These are phyloP conservation scores for Collybiopsis confluens DNA, from an alignment of 768 basidiomycete genomes.

Conservation along the genomic window DNA sequence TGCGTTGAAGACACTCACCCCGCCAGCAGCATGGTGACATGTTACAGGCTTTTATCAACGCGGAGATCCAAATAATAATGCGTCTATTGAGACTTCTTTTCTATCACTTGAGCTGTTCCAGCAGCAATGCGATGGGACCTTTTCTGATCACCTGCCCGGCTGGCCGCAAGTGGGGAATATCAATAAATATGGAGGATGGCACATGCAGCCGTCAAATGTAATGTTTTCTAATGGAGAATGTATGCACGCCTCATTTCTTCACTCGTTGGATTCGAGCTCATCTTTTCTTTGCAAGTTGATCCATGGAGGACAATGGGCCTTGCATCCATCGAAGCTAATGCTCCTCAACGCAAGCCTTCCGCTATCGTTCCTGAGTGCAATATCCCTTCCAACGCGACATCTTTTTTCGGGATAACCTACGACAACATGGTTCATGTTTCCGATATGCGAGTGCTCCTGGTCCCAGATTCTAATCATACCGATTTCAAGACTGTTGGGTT, in stretches of 20 bases:
- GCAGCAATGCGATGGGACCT: conserved; percentile 36
- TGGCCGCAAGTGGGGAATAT: conserved; percentile 39
- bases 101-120: conserved; percentile 42
- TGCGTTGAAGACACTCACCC: conserved; percentile 9
- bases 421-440: conserved; percentile 46
- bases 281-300: conserved; percentile 31
- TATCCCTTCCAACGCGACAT: conserved; percentile 22
- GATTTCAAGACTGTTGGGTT: conserved; percentile 47
- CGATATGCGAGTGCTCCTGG: conserved; percentile 43
- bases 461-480: conserved; percentile 43
- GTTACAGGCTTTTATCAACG: conserved; percentile 41
- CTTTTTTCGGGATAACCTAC: conserved; percentile 45
- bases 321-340: conserved; percentile 42
- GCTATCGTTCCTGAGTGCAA: conserved; percentile 41
- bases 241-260: conserved; percentile 15
- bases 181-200: conserved; percentile 50
- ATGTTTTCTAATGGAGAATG: conserved; percentile 49
- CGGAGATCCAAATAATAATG: conserved; percentile 38
- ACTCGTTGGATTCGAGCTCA: not conserved
- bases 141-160: conserved; percentile 31
- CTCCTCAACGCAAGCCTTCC: conserved; percentile 37
- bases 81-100: conserved; percentile 46
- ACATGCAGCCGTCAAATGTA: conserved; percentile 45
- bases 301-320: conserved; percentile 51
- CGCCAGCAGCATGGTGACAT: not conserved